phyloP scores from a whole-genome alignment of 495 filamentous ascomycete genomes.

The Tuber brumale region DNA sequence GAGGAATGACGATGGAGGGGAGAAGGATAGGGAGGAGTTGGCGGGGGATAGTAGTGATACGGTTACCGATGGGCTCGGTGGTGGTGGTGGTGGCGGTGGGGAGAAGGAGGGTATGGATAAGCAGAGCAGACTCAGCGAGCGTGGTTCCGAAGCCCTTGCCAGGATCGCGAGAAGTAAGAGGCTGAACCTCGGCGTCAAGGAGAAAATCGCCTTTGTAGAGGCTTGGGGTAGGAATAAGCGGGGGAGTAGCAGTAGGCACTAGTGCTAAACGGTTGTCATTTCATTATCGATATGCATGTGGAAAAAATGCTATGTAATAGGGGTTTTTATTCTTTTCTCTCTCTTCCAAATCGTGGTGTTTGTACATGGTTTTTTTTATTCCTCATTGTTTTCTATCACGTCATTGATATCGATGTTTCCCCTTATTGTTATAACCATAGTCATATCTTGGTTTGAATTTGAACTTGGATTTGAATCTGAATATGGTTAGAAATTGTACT shows the following conservation, averaged over 20 bases:
- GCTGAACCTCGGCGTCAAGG: conserved; percentile 70
- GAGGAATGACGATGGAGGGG: conserved; percentile 45
- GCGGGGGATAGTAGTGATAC: conserved; percentile 41
- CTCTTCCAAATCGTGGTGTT: conserved; percentile 21
- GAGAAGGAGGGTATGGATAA: conserved; percentile 12
- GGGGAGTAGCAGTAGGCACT: conserved; percentile 16
- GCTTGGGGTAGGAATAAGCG: conserved; percentile 49
- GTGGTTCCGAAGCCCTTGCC: conserved; percentile 78
- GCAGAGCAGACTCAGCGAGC: conserved; percentile 45
- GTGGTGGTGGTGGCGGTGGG: conserved; percentile 51
- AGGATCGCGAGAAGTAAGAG: conserved; percentile 84
- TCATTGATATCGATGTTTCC: background rate
- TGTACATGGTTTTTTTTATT: conserved; percentile 10
- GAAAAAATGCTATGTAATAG: background rate
- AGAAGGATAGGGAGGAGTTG: conserved; percentile 40
- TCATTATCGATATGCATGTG: background rate
- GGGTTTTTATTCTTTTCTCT: conserved; percentile 9
- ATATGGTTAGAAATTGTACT: background rate
- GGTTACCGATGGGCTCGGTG: conserved; percentile 34
- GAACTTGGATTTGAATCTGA: background rate
- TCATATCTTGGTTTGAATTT: background rate
- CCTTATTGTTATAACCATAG: background rate
- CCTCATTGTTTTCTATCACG: conserved; percentile 5
- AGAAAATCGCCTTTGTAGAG: conserved; percentile 75
- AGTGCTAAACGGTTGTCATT: background rate